Conservation (phyloP, 306 rosid species). For the Neltuma alba region DNA sequence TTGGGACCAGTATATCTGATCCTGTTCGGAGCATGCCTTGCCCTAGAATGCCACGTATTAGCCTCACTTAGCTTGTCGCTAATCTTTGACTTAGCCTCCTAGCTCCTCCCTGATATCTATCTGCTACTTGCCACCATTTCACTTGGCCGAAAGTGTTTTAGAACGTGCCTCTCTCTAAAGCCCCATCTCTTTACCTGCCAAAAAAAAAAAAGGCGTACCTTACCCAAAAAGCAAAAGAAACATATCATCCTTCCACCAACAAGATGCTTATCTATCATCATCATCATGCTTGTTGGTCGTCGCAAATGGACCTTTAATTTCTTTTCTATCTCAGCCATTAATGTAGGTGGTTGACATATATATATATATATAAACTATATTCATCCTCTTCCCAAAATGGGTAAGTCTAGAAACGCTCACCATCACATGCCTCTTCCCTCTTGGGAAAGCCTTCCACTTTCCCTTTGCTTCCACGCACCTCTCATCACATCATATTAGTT, state of each 20-base stretch:
- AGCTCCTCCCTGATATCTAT: too few relatives aligned
- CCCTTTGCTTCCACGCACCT: conserved; percentile 44
- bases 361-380: too few relatives aligned
- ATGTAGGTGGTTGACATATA: too few relatives aligned
- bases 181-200: conserved; percentile 24
- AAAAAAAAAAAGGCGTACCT: conserved; percentile 11
- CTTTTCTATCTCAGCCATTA: too few relatives aligned
- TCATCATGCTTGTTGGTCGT: conserved; percentile 46
- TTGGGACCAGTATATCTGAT: not conserved
- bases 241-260: not conserved
- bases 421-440: conserved; percentile 33
- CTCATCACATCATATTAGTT: conserved; percentile 27
- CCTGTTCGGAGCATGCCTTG: not conserved
- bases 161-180: conserved; percentile 20
- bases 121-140: too few relatives aligned
- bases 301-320: conserved; percentile 35
- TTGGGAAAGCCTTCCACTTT: conserved; percentile 42
- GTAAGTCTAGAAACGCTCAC: conserved; percentile 43
- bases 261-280: conserved; percentile 45
- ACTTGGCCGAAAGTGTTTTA: conserved; percentile 36
- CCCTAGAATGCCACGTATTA: not conserved
- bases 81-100: not conserved
- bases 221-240: conserved; percentile 10
- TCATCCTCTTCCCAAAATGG: conserved; percentile 50
- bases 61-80: not conserved